Percentiles rank a stretch among this genome's conserved stretches.
phyloP scores from a whole-genome alignment of 306 rosid species.

The Glycyrrhiza uralensis region DNA sequence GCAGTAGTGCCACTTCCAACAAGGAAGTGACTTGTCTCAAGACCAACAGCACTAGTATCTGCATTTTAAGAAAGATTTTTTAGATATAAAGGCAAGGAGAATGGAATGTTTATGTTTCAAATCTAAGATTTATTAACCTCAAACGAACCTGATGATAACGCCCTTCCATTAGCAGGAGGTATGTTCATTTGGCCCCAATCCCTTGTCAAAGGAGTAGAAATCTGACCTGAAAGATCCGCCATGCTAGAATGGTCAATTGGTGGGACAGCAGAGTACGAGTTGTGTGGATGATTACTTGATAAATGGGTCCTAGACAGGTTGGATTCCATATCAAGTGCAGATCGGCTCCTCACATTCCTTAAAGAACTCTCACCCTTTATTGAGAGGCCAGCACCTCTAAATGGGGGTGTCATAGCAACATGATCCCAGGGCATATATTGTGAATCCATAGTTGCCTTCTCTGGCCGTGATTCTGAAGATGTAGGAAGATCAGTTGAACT shows the following conservation, averaged over 20 bases:
- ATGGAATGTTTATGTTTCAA: not conserved
- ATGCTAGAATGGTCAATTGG: slow-evolving; percentile 50
- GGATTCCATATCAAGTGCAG: slow-evolving; percentile 70
- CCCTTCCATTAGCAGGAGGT: slow-evolving; percentile 54
- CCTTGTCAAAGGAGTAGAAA: slow-evolving; percentile 43
- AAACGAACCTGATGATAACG: slow-evolving; percentile 51
- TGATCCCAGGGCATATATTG: slow-evolving; percentile 81
- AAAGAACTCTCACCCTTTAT: slow-evolving; percentile 65
- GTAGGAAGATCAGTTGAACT: slow-evolving; percentile 60
- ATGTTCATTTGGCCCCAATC: slow-evolving; percentile 72
- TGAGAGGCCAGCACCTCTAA: slow-evolving; percentile 65
- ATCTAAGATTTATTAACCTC: not conserved
- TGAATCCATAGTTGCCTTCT: slow-evolving; percentile 56
- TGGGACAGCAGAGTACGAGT: slow-evolving; percentile 37
- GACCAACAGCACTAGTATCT: slow-evolving; percentile 57
- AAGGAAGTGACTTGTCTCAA: slow-evolving; percentile 52
- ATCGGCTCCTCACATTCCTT: slow-evolving; percentile 84
- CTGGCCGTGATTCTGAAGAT: slow-evolving; percentile 59
- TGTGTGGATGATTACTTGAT: slow-evolving; percentile 46
- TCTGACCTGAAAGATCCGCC: slow-evolving; percentile 50
- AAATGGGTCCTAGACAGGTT: slow-evolving; percentile 58
- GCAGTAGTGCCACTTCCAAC: slow-evolving; percentile 52
- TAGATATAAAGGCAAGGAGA: slow-evolving; percentile 9
- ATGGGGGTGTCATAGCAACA: slow-evolving; percentile 43
- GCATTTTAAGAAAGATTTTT: slow-evolving; percentile 24